phyloP scores from a whole-genome alignment of 2,329 filamentous ascomycete species.

The Fusarium guadeloupense region DNA sequence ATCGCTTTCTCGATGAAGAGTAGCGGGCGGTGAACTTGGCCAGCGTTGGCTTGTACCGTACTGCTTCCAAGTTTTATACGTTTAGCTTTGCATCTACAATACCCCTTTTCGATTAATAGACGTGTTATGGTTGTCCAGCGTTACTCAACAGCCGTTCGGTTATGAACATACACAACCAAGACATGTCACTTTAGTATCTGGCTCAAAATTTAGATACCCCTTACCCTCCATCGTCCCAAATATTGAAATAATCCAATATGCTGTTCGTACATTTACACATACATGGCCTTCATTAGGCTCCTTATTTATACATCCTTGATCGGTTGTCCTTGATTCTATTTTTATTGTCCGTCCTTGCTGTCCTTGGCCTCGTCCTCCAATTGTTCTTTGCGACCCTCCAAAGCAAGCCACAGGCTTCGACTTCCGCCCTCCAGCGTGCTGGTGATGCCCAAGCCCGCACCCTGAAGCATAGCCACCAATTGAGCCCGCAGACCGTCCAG shows the following conservation, averaged over 20 bases:
- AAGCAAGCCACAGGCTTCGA: conserved; percentile 84
- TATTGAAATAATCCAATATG: conserved; percentile 15
- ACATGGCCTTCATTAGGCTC: conserved; percentile 28
- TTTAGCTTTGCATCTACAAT: conserved; percentile 20
- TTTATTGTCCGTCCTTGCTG: conserved; percentile 27
- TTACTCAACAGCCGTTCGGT: too few species aligned
- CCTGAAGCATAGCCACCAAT: conserved; percentile 82
- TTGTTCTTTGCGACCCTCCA: conserved; percentile 83
- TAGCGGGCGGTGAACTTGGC: conserved; percentile 30
- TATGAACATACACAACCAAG: neutral
- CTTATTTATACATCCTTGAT: conserved; percentile 29
- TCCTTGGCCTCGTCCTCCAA: conserved; percentile 69
- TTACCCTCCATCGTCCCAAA: neutral
- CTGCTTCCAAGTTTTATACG: neutral
- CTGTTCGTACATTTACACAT: conserved; percentile 43
- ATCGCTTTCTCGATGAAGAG: conserved; percentile 90
- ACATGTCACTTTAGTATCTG: neutral
- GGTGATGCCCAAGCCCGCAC: conserved; percentile 79
- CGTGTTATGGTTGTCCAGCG: too few species aligned
- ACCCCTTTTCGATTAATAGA: conserved; percentile 14
- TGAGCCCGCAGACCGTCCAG: conserved; percentile 82
- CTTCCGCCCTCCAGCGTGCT: conserved; percentile 80
- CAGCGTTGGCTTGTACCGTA: neutral
- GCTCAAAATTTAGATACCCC: neutral
- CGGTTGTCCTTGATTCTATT: neutral